A percentile compares a stretch with the other conserved stretches of the same genome.
These are phyloP conservation scores for Fonsecaea nubica DNA, from an alignment of 2,329 filamentous ascomycete species.

Conservation along the genomic window DNA sequence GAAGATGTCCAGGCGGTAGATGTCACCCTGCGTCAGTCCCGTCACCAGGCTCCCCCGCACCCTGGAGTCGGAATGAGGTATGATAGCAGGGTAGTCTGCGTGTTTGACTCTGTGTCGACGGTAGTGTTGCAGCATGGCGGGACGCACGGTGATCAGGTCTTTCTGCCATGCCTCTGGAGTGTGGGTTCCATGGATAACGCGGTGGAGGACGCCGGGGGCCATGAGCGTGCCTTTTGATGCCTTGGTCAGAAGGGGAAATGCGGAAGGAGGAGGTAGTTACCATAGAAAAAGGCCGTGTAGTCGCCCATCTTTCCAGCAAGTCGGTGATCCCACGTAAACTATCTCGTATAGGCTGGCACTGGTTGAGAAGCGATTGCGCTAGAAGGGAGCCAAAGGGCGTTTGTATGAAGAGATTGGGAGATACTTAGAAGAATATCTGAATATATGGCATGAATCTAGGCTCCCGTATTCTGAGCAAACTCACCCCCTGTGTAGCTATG, in stretches of 20 bases:
- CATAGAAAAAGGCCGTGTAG: constrained; percentile 70
- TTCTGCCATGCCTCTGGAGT: constrained; percentile 59
- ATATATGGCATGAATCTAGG: no score
- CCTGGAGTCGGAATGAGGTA: constrained; percentile 52
- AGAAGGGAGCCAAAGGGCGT: background rate
- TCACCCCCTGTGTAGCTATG: no score
- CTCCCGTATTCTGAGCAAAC: no score
- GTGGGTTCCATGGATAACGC: constrained; percentile 74
- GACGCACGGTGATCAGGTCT: constrained; percentile 67
- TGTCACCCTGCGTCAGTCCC: constrained; percentile 77
- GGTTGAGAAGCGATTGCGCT: background rate
- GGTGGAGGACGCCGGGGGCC: constrained; percentile 84
- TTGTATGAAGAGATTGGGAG: background rate
- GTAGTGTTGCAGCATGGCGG: constrained; percentile 77
- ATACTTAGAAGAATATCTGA: no score
- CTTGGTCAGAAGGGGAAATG: constrained; percentile 10
- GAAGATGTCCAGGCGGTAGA: constrained; percentile 78
- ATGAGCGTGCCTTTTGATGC: constrained; percentile 66
- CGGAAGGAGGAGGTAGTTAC: constrained; percentile 43
- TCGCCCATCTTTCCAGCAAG: constrained; percentile 48
- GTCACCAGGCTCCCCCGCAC: constrained; percentile 79
- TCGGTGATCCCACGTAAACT: background rate
- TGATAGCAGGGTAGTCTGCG: constrained; percentile 83
- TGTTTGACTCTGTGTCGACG: constrained; percentile 71
- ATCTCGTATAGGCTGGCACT: background rate